Base-by-base conservation (phyloP, 768 basidiomycete genomes). In the Mycena crocata region DNA sequence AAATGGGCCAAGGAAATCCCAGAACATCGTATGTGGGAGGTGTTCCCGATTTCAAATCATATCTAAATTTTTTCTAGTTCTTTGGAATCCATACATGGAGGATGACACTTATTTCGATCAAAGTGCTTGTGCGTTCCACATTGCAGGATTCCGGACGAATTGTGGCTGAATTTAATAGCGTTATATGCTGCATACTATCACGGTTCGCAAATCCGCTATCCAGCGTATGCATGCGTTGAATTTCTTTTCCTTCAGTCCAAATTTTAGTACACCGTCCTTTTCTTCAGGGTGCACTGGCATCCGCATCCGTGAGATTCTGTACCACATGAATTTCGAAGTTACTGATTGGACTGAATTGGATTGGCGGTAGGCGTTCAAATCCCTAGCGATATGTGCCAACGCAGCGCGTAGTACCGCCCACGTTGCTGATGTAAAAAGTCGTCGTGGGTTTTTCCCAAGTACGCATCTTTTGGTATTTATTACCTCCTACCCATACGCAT, bases 351-450 rank as follows among this genome's bases (percentile, higher is more conserved):
- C 26, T 17, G 5, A n/a, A n/a, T n/a, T n/a, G 23, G 24, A 1
- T 19, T 21, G 17, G 5, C 21, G 17, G 23, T 37, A 69, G 68
- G 52, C 60, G 46, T 37, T 69, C 19, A 70, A 87, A 89, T 14
- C 89, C 0, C 82, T 90, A 10, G 87, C 89, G 0, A 90, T 91
- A 55, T 90, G 89, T 74, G 84, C 86, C 32, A 90, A 89, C 39
- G 83, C 90, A 1, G 87, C 90, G 0, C 81, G 90, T 15, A 88
- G 88, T 0, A 85, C 83, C 51, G 81, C 81, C 23, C 88, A 87
- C 56, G 80, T 92, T 32, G 73, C 87, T 50, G 88, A 90, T 63
- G 77, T 80, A 17, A 79, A 81, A 54, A 77, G 79, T 40, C 71
- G 62, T 34, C 71, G 79, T 17, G 55, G 73, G 3, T 74, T 71